Evolutionary conservation across 345 rosid genomes (phyloP).

Genomic region (Hevea brasiliensis): DNA sequence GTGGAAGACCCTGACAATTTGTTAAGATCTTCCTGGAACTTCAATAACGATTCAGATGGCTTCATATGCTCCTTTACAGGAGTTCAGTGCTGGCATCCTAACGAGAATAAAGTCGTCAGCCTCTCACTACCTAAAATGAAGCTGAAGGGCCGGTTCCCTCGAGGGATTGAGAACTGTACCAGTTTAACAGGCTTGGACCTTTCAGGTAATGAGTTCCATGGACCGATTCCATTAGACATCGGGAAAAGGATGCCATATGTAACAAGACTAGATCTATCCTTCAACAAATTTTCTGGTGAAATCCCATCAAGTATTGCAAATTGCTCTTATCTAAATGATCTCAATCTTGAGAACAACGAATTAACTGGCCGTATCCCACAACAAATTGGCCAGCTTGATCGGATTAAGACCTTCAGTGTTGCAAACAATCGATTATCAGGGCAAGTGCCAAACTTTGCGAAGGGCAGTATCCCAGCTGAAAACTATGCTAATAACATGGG

Average conservation of each 20-base stretch:
- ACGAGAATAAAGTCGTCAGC: constrained; percentile 8
- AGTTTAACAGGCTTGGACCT: constrained; percentile 18
- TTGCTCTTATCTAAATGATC: constrained; percentile 12
- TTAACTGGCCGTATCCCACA: constrained; percentile 22
- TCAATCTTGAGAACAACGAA: constrained; percentile 17
- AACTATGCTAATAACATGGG: constrained; percentile 21
- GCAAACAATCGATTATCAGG: constrained; percentile 24
- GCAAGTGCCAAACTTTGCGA: constrained; percentile 12
- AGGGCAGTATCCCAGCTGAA: neutral
- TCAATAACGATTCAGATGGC: constrained; percentile 10
- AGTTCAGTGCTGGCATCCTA: constrained; percentile 8
- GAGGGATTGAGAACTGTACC: constrained; percentile 16
- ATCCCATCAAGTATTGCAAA: constrained; percentile 23
- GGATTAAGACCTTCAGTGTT: constrained; percentile 17
- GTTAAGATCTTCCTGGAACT: constrained; percentile 10
- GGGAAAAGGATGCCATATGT: neutral
- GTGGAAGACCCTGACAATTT: neutral
- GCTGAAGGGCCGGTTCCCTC: constrained; percentile 34
- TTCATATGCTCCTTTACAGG: constrained; percentile 21
- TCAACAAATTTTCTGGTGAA: constrained; percentile 29
- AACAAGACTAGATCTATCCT: constrained; percentile 18
- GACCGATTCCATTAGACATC: constrained; percentile 21
- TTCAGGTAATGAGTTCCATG: constrained; percentile 18
- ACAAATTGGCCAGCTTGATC: neutral
- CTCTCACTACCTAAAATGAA: constrained; percentile 12